Base-by-base conservation (phyloP, 805 yeast genomes). In the Candida ortonii region DNA sequence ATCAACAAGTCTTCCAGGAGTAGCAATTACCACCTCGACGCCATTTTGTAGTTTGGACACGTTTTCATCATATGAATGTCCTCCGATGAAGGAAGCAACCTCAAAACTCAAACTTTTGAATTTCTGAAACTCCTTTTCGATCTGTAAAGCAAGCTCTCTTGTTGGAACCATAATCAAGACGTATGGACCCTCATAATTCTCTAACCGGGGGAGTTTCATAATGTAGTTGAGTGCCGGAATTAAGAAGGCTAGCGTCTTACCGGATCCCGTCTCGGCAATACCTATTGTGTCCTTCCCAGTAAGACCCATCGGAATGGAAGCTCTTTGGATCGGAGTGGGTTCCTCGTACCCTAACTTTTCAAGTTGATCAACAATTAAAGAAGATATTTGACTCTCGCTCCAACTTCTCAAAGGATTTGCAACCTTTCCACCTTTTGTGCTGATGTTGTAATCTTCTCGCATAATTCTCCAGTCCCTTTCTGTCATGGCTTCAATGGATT, bases 191-290 rank as follows among this genome's bases (percentile, higher is more conserved):
- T 82, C 81, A 52, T 62, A 65, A 38, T 65, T 68, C 36, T 70
- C 73, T 16, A 75, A 48, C 13, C 65, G 53, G 1, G 78, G 76
- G 25, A 64, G 58, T 51, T 57, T 71, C 61, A 60, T 43, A 11
- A 82, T 63, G 44, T 76, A 78, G 2, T 76, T 55, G 7, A 84
- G 52, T 32, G 86, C 59, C 0, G 98, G 97, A 2, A 90, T 58
- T 8, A 84, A 55, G 58, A 80, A 90, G 2, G 94, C 82, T 9
- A 89, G 65, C 0, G 98, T 90, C 55, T 93, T 90, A 49, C 98
- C 98, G 1, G 95, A 84, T 9, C 98, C 98, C 0, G 98, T 90
- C 47, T 88, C 88, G 0, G 97, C 97, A n/a, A 89, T 73, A 10
- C 96, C 97, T 14, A 89, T 68, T 2, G 85, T 66, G 55, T 90